Percentiles rank a stretch among this genome's conserved stretches.
These are phyloP conservation scores for Trebouxia sp. DNA, from an alignment of 139 green algal species.

Conservation along the genomic window DNA sequence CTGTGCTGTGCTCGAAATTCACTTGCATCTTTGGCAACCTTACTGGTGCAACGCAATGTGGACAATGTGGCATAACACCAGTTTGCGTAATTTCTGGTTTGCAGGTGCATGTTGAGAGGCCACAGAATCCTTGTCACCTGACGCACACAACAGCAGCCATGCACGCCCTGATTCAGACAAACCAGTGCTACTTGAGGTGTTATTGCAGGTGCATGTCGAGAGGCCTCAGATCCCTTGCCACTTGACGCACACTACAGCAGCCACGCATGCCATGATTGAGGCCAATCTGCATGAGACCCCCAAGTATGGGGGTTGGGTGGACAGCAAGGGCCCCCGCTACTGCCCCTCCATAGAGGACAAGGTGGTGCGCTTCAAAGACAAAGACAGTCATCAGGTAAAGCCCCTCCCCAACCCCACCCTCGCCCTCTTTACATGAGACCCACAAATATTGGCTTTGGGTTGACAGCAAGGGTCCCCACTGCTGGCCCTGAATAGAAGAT, in stretches of 20 bases:
- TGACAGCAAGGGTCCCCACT: slow-evolving; percentile 83
- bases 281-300: slow-evolving; percentile 88
- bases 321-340: slow-evolving; percentile 88
- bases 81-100: background rate
- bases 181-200: slow-evolving; percentile 69
- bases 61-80: background rate
- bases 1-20: too few species aligned
- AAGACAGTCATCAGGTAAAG: slow-evolving; percentile 80
- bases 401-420: too few species aligned
- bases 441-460: slow-evolving; percentile 96
- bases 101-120: slow-evolving; percentile 65
- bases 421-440: slow-evolving; percentile 87
- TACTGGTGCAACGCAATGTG: background rate
- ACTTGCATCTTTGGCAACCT: too few species aligned
- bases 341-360: slow-evolving; percentile 99
- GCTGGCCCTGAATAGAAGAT: slow-evolving; percentile 98
- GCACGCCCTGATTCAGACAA: slow-evolving; percentile 77
- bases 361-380: slow-evolving; percentile 96
- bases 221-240: slow-evolving; percentile 87
- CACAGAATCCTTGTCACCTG: slow-evolving; percentile 90
- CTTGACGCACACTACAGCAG: slow-evolving; percentile 89
- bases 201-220: slow-evolving; percentile 62
- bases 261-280: slow-evolving; percentile 83
- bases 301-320: slow-evolving; percentile 94
- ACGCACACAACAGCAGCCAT: slow-evolving; percentile 92